Conservation (phyloP, 768 basidiomycete species). For the Termitomyces bulborhizus region DNA sequence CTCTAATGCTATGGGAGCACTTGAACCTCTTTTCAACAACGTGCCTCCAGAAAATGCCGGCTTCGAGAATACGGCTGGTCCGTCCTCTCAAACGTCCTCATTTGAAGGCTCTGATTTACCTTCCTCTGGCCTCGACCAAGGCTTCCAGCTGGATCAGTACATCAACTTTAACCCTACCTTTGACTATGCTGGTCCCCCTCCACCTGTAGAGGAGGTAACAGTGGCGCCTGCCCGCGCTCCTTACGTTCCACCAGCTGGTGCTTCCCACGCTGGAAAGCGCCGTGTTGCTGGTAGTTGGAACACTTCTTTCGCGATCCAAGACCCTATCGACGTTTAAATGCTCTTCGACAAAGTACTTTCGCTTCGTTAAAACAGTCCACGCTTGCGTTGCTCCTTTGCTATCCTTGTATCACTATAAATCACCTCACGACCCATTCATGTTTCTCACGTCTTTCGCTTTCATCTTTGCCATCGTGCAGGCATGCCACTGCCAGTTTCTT, state of each 20-base stretch:
- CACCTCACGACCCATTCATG: slow-evolving; percentile 7
- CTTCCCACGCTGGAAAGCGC: slow-evolving; percentile 39
- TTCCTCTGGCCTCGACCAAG: slow-evolving; percentile 4
- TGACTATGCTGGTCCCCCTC: slow-evolving; percentile 9
- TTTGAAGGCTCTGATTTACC: neutral
- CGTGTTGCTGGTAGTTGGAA: slow-evolving; percentile 53
- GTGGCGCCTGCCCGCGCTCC: slow-evolving; percentile 18
- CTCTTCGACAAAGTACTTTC: neutral
- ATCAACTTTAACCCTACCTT: slow-evolving; percentile 23
- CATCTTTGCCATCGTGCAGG: neutral
- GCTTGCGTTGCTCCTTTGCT: slow-evolving; percentile 7
- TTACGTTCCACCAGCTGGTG: slow-evolving; percentile 54
- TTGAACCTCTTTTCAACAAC: slow-evolving; percentile 4
- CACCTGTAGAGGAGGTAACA: slow-evolving; percentile 10
- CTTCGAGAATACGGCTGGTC: slow-evolving; percentile 8
- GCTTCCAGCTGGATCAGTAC: slow-evolving; percentile 23
- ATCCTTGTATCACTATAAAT: slow-evolving; percentile 10
- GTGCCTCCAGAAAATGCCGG: neutral
- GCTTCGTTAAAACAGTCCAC: neutral
- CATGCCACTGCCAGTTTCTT: neutral
- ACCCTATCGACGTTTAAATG: slow-evolving; percentile 21
- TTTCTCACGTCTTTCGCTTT: neutral
- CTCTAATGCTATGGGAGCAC: neutral
- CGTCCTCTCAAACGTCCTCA: slow-evolving; percentile 4
- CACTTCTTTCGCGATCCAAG: slow-evolving; percentile 14